Evolutionary conservation across 2,329 filamentous ascomycete genomes (phyloP), one percentile per base, ranked within the genome.

Genomic region (Verticillium alfalfae): DNA sequence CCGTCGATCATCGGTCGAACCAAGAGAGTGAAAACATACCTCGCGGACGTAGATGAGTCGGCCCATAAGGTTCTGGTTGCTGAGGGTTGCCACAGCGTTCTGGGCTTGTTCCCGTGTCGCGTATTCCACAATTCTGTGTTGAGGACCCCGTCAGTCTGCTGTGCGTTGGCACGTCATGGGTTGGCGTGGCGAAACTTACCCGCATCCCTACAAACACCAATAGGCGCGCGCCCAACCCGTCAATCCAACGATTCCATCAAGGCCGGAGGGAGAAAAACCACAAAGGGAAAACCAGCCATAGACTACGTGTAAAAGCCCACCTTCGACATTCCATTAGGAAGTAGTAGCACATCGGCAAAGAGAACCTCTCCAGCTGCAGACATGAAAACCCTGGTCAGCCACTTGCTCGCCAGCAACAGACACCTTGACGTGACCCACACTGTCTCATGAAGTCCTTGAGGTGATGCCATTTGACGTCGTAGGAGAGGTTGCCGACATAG

Each of bases 291-390:
- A 86, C 91, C 91, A 91, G 87, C 89, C 90, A 88, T 79, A 86
- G 86, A 87, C 90, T 90, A 93, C 85, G 83, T 88, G 84, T 91
- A 90, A 85, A 89, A 88, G 93, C 92, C 92, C 93, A 98, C 94
- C 94, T 99, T 99, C 92, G 94, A 98, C 95, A 99, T 99, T 93
- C 95, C 95, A 87, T 99, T 99, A 75, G 95, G 95, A 89, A 99
- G 93, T 80, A 97, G 86, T 81, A 99, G 89, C 76, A 99, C 95
- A 86, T 99, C 95, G 84, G 95, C 95, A 83, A 97, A 99, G 83
- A 98, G 88, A 78, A 99, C 95, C 80, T 98, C 94, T 86, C 95
- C 95, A 83, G 95, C 95, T 98, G 80, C 63, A 73, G 70, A 60
- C 61, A 67, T 22, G 26, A 16, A 59, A 16, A 55, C 41, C 41